A percentile compares a stretch with the other conserved stretches of the same genome.
Evolutionary conservation across 2,329 filamentous ascomycete genomes (phyloP).

Genomic region (Diplocarpon mali): DNA sequence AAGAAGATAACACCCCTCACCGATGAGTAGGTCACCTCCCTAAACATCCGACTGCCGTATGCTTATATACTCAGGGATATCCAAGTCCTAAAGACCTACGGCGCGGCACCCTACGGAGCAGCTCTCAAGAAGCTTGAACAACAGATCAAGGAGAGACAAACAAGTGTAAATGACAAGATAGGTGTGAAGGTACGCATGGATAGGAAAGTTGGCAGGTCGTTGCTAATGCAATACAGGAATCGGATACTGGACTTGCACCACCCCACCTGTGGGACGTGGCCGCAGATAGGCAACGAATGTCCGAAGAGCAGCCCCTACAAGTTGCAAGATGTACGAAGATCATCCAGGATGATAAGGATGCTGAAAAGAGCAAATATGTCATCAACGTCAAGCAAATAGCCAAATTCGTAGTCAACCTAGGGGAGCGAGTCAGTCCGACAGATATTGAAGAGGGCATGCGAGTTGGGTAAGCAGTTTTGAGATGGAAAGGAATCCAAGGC

Average conservation of each 20-base stretch:
- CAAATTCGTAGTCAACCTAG: constrained; percentile 97
- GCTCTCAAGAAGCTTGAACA: constrained; percentile 96
- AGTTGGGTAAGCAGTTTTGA: constrained; percentile 51
- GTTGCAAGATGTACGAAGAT: constrained; percentile 99
- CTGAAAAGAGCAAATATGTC: constrained; percentile 98
- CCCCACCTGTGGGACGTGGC: constrained; percentile 98
- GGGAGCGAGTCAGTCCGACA: constrained; percentile 91
- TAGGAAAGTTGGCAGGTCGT: not conserved
- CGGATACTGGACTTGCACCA: constrained; percentile 93
- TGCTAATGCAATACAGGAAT: constrained; percentile 53
- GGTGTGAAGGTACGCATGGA: constrained; percentile 56
- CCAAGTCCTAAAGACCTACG: constrained; percentile 97
- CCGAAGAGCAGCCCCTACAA: constrained; percentile 93
- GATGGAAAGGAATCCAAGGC: constrained; percentile 8
- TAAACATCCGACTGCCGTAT: not conserved
- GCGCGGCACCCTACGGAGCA: constrained; percentile 87
- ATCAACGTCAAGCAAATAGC: constrained; percentile 99
- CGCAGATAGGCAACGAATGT: constrained; percentile 96
- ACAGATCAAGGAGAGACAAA: constrained; percentile 98
- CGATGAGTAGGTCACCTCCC: constrained; percentile 64
- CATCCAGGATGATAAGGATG: constrained; percentile 90
- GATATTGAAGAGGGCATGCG: constrained; percentile 99
- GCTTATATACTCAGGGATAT: constrained; percentile 64
- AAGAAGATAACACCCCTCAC: constrained; percentile 98
- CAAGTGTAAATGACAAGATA: constrained; percentile 98